These are phyloP conservation scores for Dendrobium officinale DNA, from an alignment of 106 monocot species.

Conservation along the genomic window DNA sequence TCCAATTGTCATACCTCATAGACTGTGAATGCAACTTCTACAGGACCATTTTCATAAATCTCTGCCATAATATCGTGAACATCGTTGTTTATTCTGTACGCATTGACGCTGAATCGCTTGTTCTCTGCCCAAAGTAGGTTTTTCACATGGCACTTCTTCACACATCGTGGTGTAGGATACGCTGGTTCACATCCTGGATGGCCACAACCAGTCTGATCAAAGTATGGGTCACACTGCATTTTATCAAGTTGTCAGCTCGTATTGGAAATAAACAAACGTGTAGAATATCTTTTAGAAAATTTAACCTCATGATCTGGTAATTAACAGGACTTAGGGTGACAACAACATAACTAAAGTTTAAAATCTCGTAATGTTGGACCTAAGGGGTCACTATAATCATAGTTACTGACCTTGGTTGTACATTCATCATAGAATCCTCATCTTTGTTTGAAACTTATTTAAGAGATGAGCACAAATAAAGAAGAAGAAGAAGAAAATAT, in stretches of 20 bases:
- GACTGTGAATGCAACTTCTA: slow-evolving; percentile 89
- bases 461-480: no score
- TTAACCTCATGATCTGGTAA: no score
- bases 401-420: no score
- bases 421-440: no score
- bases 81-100: slow-evolving; percentile 60
- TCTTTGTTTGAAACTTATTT: no score
- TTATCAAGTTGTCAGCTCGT: background rate
- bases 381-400: no score
- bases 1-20: slow-evolving; percentile 52
- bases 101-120: slow-evolving; percentile 71
- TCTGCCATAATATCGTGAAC: slow-evolving; percentile 81
- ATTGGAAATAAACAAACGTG: background rate
- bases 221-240: slow-evolving; percentile 95
- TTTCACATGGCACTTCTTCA: slow-evolving; percentile 56
- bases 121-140: slow-evolving; percentile 66
- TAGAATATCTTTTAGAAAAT: no score
- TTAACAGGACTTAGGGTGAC: no score
- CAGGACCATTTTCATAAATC: slow-evolving; percentile 77
- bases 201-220: slow-evolving; percentile 67
- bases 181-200: slow-evolving; percentile 90
- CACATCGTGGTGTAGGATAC: slow-evolving; percentile 74
- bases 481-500: no score
- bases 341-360: no score
- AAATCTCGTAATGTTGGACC: no score